phyloP scores from a whole-genome alignment of 768 basidiomycete species.

The Termitomyces sp. region DNA sequence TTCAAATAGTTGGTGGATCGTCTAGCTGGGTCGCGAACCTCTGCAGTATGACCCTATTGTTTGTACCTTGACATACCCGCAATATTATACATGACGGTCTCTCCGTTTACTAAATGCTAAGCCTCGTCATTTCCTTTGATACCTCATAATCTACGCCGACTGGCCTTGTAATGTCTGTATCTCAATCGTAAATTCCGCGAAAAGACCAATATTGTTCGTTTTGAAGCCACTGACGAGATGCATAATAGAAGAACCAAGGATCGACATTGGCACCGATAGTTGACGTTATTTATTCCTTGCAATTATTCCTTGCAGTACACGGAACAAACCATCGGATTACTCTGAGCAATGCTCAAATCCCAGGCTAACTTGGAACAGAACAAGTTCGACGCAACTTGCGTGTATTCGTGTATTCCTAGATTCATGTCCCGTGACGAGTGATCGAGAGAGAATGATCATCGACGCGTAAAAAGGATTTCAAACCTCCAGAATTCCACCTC shows the following conservation, averaged over 20 bases:
- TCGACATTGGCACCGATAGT: neutral
- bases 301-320: neutral
- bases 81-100: neutral
- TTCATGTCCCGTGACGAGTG: neutral
- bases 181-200: neutral
- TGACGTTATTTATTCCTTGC: neutral
- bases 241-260: no score
- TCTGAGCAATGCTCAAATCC: neutral
- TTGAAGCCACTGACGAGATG: no score
- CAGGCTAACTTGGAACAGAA: neutral
- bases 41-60: conserved; percentile 46
- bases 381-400: neutral
- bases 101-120: neutral
- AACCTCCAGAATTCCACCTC: neutral
- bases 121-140: neutral
- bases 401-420: neutral
- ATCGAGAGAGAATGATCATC: neutral
- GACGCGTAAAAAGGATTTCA: neutral
- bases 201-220: neutral
- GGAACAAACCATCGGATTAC: no score
- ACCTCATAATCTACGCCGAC: neutral
- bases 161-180: neutral
- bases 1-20: conserved; percentile 65
- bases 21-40: conserved; percentile 73
- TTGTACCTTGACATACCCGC: conserved; percentile 10